Percentiles rank a stretch among this genome's conserved stretches.
Evolutionary conservation across 1,284 basidiomycete genomes (phyloP).

Genomic region (Fistulina hepatica): DNA sequence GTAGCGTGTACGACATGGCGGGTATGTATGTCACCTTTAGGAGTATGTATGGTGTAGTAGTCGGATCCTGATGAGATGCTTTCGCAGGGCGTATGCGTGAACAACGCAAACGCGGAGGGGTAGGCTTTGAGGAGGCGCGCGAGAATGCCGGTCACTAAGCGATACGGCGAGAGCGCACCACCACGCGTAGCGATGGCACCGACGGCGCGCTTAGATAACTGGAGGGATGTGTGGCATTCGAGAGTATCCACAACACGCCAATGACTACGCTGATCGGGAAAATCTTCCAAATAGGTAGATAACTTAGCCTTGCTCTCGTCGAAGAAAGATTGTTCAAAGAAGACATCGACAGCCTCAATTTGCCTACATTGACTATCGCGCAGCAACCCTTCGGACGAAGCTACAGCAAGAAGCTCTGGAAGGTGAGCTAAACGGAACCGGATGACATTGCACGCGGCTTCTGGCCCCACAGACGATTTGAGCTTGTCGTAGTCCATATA

Average conservation of each 20-base stretch:
- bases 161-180: constrained; percentile 47
- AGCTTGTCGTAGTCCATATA: constrained; percentile 50
- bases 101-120: constrained; percentile 33
- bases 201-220: constrained; percentile 30
- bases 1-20: constrained; percentile 68
- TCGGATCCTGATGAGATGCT: constrained; percentile 24
- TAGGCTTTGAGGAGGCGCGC: constrained; percentile 28
- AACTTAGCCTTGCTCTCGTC: constrained; percentile 30
- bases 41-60: constrained; percentile 38
- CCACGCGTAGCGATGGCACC: constrained; percentile 39
- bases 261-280: constrained; percentile 31
- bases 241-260: constrained; percentile 28
- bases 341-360: constrained; percentile 42
- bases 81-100: constrained; percentile 40
- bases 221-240: constrained; percentile 18
- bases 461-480: constrained; percentile 34
- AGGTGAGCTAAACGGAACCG: constrained; percentile 51
- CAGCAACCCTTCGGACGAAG: constrained; percentile 36
- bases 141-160: constrained; percentile 43
- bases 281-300: constrained; percentile 30
- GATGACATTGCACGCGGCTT: constrained; percentile 42
- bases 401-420: constrained; percentile 32
- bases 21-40: constrained; percentile 41
- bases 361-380: constrained; percentile 35
- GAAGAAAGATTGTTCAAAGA: constrained; percentile 29